These are phyloP conservation scores for Bisporella sp. DNA, from an alignment of 2,329 filamentous ascomycete genomes.

Conservation along the genomic window DNA sequence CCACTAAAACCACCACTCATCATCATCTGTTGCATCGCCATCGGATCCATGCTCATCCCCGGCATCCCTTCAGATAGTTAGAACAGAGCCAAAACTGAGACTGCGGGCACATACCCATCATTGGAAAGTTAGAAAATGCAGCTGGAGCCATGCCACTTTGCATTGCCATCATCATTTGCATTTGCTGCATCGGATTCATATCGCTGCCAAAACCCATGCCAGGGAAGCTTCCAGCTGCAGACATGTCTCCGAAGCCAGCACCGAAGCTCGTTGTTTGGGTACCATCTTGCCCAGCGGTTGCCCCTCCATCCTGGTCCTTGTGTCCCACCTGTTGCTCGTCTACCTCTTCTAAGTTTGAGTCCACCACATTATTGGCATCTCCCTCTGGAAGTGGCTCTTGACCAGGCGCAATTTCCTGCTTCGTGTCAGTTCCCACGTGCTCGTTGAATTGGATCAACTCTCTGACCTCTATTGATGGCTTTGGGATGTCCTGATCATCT, in stretches of 20 bases:
- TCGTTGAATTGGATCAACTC: background rate
- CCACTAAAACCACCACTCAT: slow-evolving; percentile 71
- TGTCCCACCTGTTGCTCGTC: slow-evolving; percentile 9
- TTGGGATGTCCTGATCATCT: slow-evolving; percentile 29
- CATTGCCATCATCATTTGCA: slow-evolving; percentile 78
- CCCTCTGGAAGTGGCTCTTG: slow-evolving; percentile 18
- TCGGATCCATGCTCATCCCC: slow-evolving; percentile 78
- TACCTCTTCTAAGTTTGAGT: slow-evolving; percentile 6
- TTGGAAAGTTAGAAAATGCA: slow-evolving; percentile 54
- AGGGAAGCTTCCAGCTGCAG: slow-evolving; percentile 24
- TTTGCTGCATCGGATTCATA: slow-evolving; percentile 70
- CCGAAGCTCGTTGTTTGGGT: slow-evolving; percentile 16
- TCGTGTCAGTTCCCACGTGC: slow-evolving; percentile 10
- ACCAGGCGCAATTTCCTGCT: slow-evolving; percentile 26
- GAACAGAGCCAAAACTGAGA: background rate
- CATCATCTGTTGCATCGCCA: slow-evolving; percentile 68
- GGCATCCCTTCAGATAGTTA: slow-evolving; percentile 45
- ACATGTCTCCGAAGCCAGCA: slow-evolving; percentile 34
- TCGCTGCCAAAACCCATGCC: slow-evolving; percentile 48
- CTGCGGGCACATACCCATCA: slow-evolving; percentile 72
- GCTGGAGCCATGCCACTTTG: slow-evolving; percentile 56
- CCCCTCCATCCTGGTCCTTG: slow-evolving; percentile 13
- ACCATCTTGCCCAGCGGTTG: slow-evolving; percentile 1
- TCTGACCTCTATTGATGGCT: slow-evolving; percentile 31
- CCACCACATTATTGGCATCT: slow-evolving; percentile 14